Percentiles rank a stretch among this genome's conserved stretches.
Conservation (phyloP, 176 grass and related monocot genomes). For the Elaeis guineensis region DNA sequence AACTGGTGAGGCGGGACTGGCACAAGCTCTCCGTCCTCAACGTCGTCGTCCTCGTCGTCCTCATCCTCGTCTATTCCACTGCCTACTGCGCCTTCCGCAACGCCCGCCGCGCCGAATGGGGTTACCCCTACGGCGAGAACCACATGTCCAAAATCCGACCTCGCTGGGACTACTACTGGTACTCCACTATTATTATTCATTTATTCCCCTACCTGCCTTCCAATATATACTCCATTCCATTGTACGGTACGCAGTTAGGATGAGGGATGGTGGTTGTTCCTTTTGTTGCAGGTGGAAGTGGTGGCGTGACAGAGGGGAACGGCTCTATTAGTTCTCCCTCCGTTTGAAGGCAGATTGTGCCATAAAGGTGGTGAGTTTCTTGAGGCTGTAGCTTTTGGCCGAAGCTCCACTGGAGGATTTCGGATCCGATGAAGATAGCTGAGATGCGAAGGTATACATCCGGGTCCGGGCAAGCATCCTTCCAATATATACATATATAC, state of each 20-base stretch:
- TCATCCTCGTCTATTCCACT: conserved; percentile 57
- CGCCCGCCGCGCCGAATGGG: conserved; percentile 38
- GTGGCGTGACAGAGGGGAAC: conserved; percentile 61
- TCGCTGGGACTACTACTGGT: conserved; percentile 95
- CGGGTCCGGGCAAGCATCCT: too few relatives aligned
- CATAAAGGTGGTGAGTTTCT: too few relatives aligned
- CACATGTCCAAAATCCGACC: conserved; percentile 82
- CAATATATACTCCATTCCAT: too few relatives aligned
- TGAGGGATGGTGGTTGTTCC: too few relatives aligned
- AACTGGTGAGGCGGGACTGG: conserved; percentile 83
- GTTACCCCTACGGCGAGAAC: conserved; percentile 76
- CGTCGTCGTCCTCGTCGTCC: conserved; percentile 50
- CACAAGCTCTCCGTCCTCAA: conserved; percentile 78
- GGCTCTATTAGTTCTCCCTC: conserved; percentile 23
- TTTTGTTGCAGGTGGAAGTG: conserved; percentile 61
- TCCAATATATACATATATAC: too few relatives aligned
- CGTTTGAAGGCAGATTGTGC: too few relatives aligned
- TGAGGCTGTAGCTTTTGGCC: too few relatives aligned
- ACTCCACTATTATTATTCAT: conserved; percentile 22
- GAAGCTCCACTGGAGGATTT: too few relatives aligned
- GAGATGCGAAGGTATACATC: too few relatives aligned
- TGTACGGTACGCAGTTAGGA: too few relatives aligned
- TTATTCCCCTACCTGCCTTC: background rate
- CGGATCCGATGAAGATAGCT: too few relatives aligned
- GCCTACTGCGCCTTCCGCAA: conserved; percentile 89